Evolutionary conservation across 164 flowering plant genomes (phyloP), one percentile per base, ranked within the genome.

Genomic region (Euptelea pleiosperma): DNA sequence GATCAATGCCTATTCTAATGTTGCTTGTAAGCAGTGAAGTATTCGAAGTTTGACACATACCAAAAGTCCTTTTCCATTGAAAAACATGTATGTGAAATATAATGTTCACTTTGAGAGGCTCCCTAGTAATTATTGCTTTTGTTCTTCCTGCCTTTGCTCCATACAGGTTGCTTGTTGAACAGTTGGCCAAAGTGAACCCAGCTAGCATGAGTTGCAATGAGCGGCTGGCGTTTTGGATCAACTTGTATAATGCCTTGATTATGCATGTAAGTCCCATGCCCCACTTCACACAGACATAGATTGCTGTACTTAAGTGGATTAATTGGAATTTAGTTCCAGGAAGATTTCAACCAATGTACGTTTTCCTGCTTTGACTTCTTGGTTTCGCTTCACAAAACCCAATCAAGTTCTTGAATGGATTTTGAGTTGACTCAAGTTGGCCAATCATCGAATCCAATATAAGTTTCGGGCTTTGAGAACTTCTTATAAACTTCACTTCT

Each of bases 161-260:
- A 50, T 55, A 37, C 52, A 69, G 73, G 58, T 65, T 55, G 21
- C 68, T 69, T 41, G 73, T 69, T 48, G 73, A 69, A 44, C 64
- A 59, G 57, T 60, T 69, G 69, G 73, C 61, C 26, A 42, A 64
- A 60, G 61, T 69, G 5, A 60, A 64, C 19, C 73, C 61, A 40
- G 47, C 48, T 33, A 40, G 39, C 65, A 47, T 69, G 73, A 60
- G 12, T 42, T 49, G 36, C 61, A 69, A 53, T 42, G 69, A 69
- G 50, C 59, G 36, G 53, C 52, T 69, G 34, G 73, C 73, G 11
- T 70, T 64, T 57, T 75, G 82, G 82, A 72, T 77, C 59, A 77
- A 77, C 52, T 53, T 77, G 60, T 77, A 74, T 26, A 77, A 77
- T 67, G 79, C 79, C 14, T 55, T 77, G 48, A 67, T 77, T 16